Evolutionary conservation across 2,329 filamentous ascomycete genomes (phyloP), one percentile per base, ranked within the genome.

Genomic region (Magnaporthales sp.): DNA sequence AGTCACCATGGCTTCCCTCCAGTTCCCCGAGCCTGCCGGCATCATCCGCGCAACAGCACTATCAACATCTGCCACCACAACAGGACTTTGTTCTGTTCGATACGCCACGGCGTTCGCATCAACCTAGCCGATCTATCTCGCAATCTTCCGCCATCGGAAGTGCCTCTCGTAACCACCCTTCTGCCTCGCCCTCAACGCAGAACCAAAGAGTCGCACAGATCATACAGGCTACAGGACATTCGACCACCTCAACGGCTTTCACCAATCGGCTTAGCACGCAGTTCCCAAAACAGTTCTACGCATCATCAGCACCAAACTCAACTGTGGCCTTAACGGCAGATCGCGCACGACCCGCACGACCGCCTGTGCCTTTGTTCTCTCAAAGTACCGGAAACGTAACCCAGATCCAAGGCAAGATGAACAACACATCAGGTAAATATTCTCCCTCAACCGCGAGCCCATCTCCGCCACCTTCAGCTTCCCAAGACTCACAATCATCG

Each of bases 61-160:
- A 78, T 74, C 80, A 75, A 74, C 78, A 79, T 77, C 81, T 78
- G 76, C 77, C 78, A 75, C 79, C 69, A 65, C 71, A 72, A 58
- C 84, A 89, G 83, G 90, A 93, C 88, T 93, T 93, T 78, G 88
- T 91, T 80, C 86, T 93, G 83, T 91, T 89, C 88, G 83, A 85
- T 77, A 80, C 81, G 69, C 82, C 80, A 69, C 72, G 74, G 75
- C 76, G 80, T 73, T 73, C 68, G 70, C 78, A 72, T 76, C 78
- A 73, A 80, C 79, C 72, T 81, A 82, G 75, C 67, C 77, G 76
- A 65, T 70, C 78, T 71, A 75, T 74, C 69, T 77, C 77, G 69
- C 78, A 80, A 74, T 74, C 76, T 73, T 73, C 71, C 65, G 69
- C 72, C 71, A 70, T 69, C 71, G 73, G 76, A 81, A 79, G 73